A percentile compares a stretch with the other conserved stretches of the same genome.
These are phyloP conservation scores for Thalia dealbata DNA, from an alignment of 176 grass and related monocot genomes.

Conservation along the genomic window DNA sequence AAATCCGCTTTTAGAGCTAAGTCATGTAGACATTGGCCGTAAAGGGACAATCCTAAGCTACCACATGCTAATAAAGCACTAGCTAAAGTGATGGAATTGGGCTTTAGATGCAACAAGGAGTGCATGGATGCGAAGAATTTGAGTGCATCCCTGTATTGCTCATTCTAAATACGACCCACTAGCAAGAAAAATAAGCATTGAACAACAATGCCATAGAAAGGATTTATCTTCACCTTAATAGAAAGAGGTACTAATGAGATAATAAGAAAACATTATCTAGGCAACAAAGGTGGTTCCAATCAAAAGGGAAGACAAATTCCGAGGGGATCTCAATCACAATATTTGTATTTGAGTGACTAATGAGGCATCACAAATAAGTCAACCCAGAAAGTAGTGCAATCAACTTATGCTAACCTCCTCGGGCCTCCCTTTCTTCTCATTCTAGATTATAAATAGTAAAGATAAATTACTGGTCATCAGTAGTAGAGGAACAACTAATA, in stretches of 20 bases:
- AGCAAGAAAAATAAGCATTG: constrained; percentile 14
- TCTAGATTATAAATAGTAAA: too few species aligned
- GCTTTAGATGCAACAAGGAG: constrained; percentile 33
- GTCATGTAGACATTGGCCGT: constrained; percentile 47
- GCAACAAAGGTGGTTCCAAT: too few species aligned
- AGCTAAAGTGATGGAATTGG: constrained; percentile 54
- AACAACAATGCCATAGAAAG: too few species aligned
- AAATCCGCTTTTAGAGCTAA: constrained; percentile 39
- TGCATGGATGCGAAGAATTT: constrained; percentile 50
- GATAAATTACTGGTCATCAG: too few species aligned
- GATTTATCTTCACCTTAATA: not conserved
- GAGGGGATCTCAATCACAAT: too few species aligned
- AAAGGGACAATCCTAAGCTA: constrained; percentile 31
- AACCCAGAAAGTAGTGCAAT: too few species aligned
- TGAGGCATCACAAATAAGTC: too few species aligned
- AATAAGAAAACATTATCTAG: too few species aligned
- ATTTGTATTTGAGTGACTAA: too few species aligned
- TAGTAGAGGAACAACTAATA: too few species aligned
- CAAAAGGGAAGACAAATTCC: too few species aligned
- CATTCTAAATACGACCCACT: constrained; percentile 49
- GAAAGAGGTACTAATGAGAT: not conserved
- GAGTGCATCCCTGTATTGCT: constrained; percentile 40
- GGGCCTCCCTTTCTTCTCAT: constrained; percentile 8
- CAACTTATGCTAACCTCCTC: not conserved
- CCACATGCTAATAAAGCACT: constrained; percentile 60